Percentiles rank a stretch among this genome's conserved stretches.
Conservation (phyloP, 2,329 filamentous ascomycete genomes). For the Aureobasidium sp. region DNA sequence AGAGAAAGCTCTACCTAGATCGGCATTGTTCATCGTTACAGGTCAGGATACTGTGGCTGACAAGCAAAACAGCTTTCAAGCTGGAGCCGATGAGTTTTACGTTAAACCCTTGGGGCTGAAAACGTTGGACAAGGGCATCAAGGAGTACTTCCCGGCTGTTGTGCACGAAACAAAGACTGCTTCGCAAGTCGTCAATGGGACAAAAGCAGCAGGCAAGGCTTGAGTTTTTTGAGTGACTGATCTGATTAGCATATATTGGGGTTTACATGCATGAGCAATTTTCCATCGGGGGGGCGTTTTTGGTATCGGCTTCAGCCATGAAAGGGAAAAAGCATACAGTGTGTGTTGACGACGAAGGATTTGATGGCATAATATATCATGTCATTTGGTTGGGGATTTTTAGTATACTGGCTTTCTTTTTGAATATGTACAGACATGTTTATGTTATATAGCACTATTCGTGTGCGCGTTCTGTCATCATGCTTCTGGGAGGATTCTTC, state of each 20-base stretch:
- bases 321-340: no score
- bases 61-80: conserved; percentile 27
- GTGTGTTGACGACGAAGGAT: no score
- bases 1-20: conserved; percentile 25
- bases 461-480: no score
- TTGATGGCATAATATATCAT: background rate
- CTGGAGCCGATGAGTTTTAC: conserved; percentile 31
- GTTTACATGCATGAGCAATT: background rate
- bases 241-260: background rate
- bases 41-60: conserved; percentile 30
- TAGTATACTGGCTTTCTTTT: background rate
- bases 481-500: no score
- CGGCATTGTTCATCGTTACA: conserved; percentile 32
- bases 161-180: background rate
- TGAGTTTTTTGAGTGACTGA: background rate
- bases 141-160: conserved; percentile 14
- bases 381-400: background rate
- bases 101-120: conserved; percentile 32
- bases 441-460: no score
- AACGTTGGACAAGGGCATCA: conserved; percentile 16
- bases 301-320: no score
- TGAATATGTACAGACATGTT: background rate
- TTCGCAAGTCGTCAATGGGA: background rate
- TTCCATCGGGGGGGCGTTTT: background rate
- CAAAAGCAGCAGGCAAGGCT: background rate